phyloP scores from a whole-genome alignment of 495 filamentous ascomycete species.

The Immersiella caudata region DNA sequence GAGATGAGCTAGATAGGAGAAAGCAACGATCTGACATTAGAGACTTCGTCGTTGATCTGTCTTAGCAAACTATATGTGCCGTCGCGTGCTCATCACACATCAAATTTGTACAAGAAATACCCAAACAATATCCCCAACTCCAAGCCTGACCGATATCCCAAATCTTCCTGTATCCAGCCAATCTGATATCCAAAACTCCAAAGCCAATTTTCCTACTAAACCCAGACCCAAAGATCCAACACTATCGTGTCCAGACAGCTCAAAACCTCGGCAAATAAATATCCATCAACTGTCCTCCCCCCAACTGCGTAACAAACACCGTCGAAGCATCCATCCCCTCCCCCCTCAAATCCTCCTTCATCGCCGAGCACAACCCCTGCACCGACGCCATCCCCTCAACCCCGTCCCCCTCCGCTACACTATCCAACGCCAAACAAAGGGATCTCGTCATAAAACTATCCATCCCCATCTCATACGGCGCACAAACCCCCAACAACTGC shows the following conservation, averaged over 20 bases:
- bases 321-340: slow-evolving; percentile 10
- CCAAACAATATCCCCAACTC: too few species aligned
- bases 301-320: slow-evolving; percentile 36
- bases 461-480: not conserved
- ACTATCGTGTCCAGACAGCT: not conserved
- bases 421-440: slow-evolving; percentile 27
- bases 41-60: too few species aligned
- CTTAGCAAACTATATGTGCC: too few species aligned
- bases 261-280: slow-evolving; percentile 29
- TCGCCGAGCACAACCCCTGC: slow-evolving; percentile 33
- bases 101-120: too few species aligned
- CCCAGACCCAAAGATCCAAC: not conserved
- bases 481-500: slow-evolving; percentile 33
- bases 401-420: not conserved
- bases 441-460: slow-evolving; percentile 24
- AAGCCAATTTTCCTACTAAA: not conserved
- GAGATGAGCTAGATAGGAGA: too few species aligned
- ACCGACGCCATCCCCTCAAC: slow-evolving; percentile 22
- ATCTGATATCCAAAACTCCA: not conserved
- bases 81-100: too few species aligned
- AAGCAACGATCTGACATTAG: too few species aligned
- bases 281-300: slow-evolving; percentile 33
- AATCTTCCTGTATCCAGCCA: too few species aligned
- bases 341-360: slow-evolving; percentile 29
- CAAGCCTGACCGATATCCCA: too few species aligned